Percentiles rank a stretch among this genome's conserved stretches.
Evolutionary conservation across 306 rosid species (phyloP).

Genomic region (Acacia melanoxylon): DNA sequence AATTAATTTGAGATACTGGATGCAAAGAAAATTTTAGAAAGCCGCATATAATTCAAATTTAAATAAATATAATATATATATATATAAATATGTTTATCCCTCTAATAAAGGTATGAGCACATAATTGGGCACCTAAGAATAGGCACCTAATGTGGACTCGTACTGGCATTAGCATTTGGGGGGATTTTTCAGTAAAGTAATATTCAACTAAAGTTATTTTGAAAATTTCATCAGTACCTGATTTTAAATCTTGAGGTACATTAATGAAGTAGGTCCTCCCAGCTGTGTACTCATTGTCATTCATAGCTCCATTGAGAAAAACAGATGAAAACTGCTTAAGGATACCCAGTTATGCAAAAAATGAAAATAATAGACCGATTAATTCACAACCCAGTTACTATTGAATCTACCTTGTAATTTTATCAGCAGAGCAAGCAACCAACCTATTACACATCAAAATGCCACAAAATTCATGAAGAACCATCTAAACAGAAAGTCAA

Average conservation of each 20-base stretch:
- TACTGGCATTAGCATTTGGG: neutral
- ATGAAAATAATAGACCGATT: neutral
- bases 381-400: neutral
- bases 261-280: neutral
- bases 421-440: neutral
- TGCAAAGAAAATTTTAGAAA: too few species aligned
- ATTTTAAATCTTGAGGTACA: conserved; percentile 15
- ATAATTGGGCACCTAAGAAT: too few species aligned
- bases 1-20: too few species aligned
- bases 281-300: conserved; percentile 13
- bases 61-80: too few species aligned
- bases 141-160: too few species aligned
- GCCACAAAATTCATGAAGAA: conserved; percentile 9
- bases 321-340: neutral
- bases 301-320: conserved; percentile 19
- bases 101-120: too few species aligned
- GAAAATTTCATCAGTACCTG: neutral
- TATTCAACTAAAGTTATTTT: neutral
- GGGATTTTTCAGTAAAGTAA: neutral
- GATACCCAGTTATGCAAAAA: neutral
- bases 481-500: conserved; percentile 17
- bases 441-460: conserved; percentile 13
- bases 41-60: too few species aligned
- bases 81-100: too few species aligned
- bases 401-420: neutral